These are phyloP conservation scores for Bruguiera hainesii DNA, from an alignment of 441 rosid species.

Conservation along the genomic window DNA sequence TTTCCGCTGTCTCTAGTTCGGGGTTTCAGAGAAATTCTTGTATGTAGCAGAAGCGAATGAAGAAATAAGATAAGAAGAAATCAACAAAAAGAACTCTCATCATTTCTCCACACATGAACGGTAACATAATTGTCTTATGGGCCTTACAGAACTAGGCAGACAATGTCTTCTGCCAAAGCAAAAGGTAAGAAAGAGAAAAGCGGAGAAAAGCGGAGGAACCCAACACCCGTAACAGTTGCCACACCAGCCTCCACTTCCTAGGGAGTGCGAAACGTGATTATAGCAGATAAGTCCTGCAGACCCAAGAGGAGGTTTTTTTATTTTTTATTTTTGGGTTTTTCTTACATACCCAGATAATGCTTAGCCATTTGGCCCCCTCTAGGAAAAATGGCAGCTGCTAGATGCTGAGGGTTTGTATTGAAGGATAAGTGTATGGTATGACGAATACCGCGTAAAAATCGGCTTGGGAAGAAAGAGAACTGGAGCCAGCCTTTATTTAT, in stretches of 20 bases:
- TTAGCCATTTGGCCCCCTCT: slow-evolving; percentile 37
- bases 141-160: slow-evolving; percentile 34
- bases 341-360: slow-evolving; percentile 32
- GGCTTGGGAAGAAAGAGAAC: slow-evolving; percentile 22
- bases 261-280: slow-evolving; percentile 20
- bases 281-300: slow-evolving; percentile 31
- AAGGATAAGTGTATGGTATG: not conserved
- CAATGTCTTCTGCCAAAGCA: slow-evolving; percentile 25
- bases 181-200: slow-evolving; percentile 10
- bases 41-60: slow-evolving; percentile 28
- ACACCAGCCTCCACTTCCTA: slow-evolving; percentile 20
- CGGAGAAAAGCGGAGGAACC: slow-evolving; percentile 18
- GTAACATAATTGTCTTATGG: slow-evolving; percentile 23
- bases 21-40: slow-evolving; percentile 22
- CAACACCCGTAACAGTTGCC: slow-evolving; percentile 14
- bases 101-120: slow-evolving; percentile 17
- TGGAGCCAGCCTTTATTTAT: slow-evolving; percentile 8
- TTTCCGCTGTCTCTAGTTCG: slow-evolving; percentile 7
- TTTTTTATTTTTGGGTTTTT: slow-evolving; percentile 28
- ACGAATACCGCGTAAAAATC: slow-evolving; percentile 23
- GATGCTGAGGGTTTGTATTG: slow-evolving; percentile 10
- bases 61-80: slow-evolving; percentile 34
- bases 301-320: slow-evolving; percentile 47
- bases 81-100: slow-evolving; percentile 22
- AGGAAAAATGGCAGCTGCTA: slow-evolving; percentile 23